Base-by-base conservation (phyloP, 1,139 yeast genomes). In the Debaryomyces fabryi region DNA sequence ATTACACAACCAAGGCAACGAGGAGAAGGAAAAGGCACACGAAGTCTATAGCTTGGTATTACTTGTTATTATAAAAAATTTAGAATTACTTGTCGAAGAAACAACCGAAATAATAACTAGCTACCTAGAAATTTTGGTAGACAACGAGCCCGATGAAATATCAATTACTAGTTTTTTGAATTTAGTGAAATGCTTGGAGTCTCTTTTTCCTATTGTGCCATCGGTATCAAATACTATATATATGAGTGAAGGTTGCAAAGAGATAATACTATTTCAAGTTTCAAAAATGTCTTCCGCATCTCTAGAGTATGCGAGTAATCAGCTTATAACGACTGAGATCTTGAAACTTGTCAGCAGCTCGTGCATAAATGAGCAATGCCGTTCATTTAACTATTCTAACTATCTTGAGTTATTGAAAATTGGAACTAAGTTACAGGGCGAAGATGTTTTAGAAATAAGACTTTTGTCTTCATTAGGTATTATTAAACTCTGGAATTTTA, bases 401-500 rank as follows among this genome's bases (percentile, higher is more conserved):
- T 77, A 69, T 52, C 52, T 67, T 20, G 58, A 59, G 1, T 56
- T 72, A 12, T 54, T 77, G 12, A 53, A 62, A 53, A 46, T 56
- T 43, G 63, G 70, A 21, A 45, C 60, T 4, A 44, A 33, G n/a
- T 21, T 42, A 9, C 46, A 45, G 10, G 45, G 55, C 41, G 54
- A 51, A 24, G 51, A 55, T 25, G 39, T 50, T 18, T 18, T 50
- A 0, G 63, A 62, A 35, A 58, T 74, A 1, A 62, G 60, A 47
- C 52, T 70, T 2, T 55, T 74, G 16, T 64, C 79, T 0, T 60
- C 70, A 1, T 58, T 77, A 39, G 66, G 68, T 25, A 53, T 74
- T 6, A 59, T 74, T 7, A 79, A 79, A 54, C 46, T 74, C n/a
- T 78, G 82, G 82, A 72, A 68, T 50, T 63, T 67, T 47, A 59